Evolutionary conservation across 371 early-diverging fungal genomes (phyloP).

Genomic region (Syncephalastrum sp.): DNA sequence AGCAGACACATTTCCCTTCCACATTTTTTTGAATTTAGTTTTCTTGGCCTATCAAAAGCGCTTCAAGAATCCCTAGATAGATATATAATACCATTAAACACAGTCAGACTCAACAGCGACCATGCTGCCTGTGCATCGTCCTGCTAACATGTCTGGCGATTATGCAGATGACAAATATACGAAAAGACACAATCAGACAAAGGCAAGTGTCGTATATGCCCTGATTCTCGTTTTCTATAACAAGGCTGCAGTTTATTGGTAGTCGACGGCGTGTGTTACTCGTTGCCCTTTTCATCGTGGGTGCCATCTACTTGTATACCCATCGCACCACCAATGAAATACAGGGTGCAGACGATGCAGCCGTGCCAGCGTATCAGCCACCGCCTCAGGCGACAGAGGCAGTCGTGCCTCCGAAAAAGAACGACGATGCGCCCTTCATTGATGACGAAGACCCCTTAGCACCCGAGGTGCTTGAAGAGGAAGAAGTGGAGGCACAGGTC

Average conservation of each 20-base stretch:
- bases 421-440: background rate
- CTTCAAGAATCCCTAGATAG: no score
- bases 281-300: conserved; percentile 2
- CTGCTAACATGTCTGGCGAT: conserved; percentile 18
- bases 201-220: conserved; percentile 6
- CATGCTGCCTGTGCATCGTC: conserved; percentile 46
- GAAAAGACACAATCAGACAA: conserved; percentile 25
- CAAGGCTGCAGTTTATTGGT: conserved; percentile 6
- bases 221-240: background rate
- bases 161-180: conserved; percentile 28
- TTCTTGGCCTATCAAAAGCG: background rate
- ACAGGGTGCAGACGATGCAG: background rate
- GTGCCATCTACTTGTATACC: background rate
- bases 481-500: background rate
- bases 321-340: background rate
- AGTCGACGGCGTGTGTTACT: conserved; percentile 3
- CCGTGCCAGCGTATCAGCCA: no score
- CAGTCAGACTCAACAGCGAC: conserved; percentile 1
- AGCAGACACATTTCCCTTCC: background rate
- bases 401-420: background rate
- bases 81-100: background rate
- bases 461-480: background rate
- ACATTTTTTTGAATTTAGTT: background rate
- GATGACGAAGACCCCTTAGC: no score
- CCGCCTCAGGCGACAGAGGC: background rate